These are phyloP conservation scores for Suhomyces sp. DNA, from an alignment of 805 yeast genomes.

Conservation along the genomic window DNA sequence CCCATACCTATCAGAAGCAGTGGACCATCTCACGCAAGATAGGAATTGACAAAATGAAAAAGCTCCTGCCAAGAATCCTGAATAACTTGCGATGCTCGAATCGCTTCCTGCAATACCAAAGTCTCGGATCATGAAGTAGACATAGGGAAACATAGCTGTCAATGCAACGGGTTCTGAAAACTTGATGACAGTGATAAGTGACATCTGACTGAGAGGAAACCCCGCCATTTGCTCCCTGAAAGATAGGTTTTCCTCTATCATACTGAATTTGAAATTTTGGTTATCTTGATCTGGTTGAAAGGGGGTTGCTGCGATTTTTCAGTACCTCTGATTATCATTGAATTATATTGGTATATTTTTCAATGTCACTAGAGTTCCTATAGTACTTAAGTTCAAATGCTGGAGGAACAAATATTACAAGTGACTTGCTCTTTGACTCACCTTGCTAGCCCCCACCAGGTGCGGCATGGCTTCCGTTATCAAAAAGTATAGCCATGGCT, in stretches of 20 bases:
- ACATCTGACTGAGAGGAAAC: slow-evolving; percentile 22
- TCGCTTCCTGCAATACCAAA: slow-evolving; percentile 19
- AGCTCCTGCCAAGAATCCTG: slow-evolving; percentile 20
- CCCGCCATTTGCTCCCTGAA: slow-evolving; percentile 15
- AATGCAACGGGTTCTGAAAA: slow-evolving; percentile 13
- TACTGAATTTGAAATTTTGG: slow-evolving; percentile 7
- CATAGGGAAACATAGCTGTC: slow-evolving; percentile 12
- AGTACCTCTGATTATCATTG: no score
- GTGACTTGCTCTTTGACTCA: no score
- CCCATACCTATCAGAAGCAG: slow-evolving; percentile 27
- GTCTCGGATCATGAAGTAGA: slow-evolving; percentile 21
- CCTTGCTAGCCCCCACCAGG: no score
- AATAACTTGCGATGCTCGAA: slow-evolving; percentile 18
- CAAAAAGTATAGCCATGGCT: no score
- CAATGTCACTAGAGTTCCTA: no score
- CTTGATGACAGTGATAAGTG: slow-evolving; percentile 17
- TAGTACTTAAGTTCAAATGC: no score
- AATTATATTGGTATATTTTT: no score
- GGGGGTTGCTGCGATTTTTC: no score
- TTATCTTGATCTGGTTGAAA: no score
- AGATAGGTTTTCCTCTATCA: no score
- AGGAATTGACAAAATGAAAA: slow-evolving; percentile 24
- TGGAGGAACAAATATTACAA: no score
- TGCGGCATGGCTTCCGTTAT: no score
- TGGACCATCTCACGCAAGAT: slow-evolving; percentile 30